Conservation (phyloP, 1,139 yeast species). For the Pichia sp. region DNA sequence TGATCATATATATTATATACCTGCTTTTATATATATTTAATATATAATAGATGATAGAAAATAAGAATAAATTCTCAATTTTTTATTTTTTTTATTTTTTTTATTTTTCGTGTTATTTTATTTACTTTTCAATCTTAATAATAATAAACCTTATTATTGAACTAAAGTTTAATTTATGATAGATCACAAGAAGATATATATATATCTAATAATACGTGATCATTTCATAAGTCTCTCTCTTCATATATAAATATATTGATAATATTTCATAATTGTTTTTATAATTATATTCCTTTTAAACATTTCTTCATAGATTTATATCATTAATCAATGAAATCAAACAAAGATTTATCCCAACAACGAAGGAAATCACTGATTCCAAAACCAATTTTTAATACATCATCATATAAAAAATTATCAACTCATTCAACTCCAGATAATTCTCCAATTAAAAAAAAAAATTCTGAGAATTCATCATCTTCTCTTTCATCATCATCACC, state of each 20-base stretch:
- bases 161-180: not conserved
- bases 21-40: no score
- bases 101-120: not conserved
- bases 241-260: no score
- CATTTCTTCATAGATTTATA: not conserved
- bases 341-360: not conserved
- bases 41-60: no score
- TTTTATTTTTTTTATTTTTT: no score
- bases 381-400: constrained; percentile 2
- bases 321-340: not conserved
- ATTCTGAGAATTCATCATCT: no score
- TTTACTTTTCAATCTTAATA: not conserved
- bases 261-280: not conserved
- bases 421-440: constrained; percentile 6
- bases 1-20: no score
- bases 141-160: not conserved
- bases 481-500: not conserved
- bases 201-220: no score
- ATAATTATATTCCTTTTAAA: not conserved
- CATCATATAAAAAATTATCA: not conserved
- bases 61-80: no score
- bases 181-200: not conserved
- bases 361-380: constrained; percentile 12
- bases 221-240: no score
- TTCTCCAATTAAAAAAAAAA: constrained; percentile 6